Percentiles rank a stretch among this genome's conserved stretches.
Evolutionary conservation across 805 yeast genomes (phyloP).

Genomic region (Candida sanyiensis): DNA sequence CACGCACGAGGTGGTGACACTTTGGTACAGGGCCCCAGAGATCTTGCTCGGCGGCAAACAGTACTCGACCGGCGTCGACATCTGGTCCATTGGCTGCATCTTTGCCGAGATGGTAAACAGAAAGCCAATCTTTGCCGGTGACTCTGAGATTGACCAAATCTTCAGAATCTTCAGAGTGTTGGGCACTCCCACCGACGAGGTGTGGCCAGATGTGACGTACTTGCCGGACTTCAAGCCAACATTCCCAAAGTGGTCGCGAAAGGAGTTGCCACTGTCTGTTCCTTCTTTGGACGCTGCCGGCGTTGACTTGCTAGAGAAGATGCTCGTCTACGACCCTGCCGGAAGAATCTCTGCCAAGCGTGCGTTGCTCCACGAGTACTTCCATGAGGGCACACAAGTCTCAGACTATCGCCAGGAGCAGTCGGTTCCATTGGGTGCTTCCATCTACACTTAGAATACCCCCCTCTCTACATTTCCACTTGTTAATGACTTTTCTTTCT

Average conservation of each 20-base stretch:
- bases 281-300: constrained; percentile 82
- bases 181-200: constrained; percentile 91
- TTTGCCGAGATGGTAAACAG: constrained; percentile 97
- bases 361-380: constrained; percentile 85
- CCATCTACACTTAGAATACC: constrained; percentile 20
- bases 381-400: constrained; percentile 44
- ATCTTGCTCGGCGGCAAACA: constrained; percentile 93
- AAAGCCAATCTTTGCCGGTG: constrained; percentile 94
- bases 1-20: constrained; percentile 95
- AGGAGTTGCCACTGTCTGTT: constrained; percentile 61
- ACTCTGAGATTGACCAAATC: constrained; percentile 95
- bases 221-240: constrained; percentile 92
- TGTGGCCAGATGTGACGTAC: constrained; percentile 91
- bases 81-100: constrained; percentile 98
- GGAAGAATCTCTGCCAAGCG: constrained; percentile 90
- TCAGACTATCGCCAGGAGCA: constrained; percentile 24
- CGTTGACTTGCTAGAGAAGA: constrained; percentile 68
- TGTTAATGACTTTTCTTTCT: neutral
- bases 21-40: constrained; percentile 98
- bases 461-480: neutral
- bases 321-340: constrained; percentile 90
- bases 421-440: constrained; percentile 27
- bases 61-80: constrained; percentile 95
- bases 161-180: constrained; percentile 85
- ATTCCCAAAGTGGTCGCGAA: constrained; percentile 85